Base-by-base conservation (phyloP, 1,139 yeast genomes). In the Kodamaea alishanica region DNA sequence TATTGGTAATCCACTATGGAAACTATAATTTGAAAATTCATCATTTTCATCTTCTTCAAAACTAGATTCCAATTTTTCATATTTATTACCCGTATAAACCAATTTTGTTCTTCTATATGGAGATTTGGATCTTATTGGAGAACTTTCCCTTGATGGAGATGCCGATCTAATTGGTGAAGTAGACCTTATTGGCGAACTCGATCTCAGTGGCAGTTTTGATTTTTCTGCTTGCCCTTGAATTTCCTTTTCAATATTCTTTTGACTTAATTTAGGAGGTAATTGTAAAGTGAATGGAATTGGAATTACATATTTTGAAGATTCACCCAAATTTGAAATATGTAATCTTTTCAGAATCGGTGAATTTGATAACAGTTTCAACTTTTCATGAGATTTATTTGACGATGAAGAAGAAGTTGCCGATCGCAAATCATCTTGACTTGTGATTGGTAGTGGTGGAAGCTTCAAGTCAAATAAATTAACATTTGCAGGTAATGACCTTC, bases 251-350 rank as follows among this genome's bases (percentile, higher is more conserved):
- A 41, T 35, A 51, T 61, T 61, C 29, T 52, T 54, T 3, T 61
- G 60, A 42, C 70, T 64, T 38, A 70, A 56, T 44, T 63, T 67
- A 4, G 77, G 77, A 2, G 77, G 77, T 32, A 71, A 51, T 31
- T 60, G 60, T 32, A 71, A 52, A 4, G 72, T 63, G 48, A 70
- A 68, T 6, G 77, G 77, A 32, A 71, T 65, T 5, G 77, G 76
- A 27, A 70, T 70, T 5, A 63, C 65, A 43, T 70, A 65, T 38
- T 58, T 57, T 33, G 55, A 43, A 11, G 46, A 24, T 6, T 50
- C 56, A 5, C 57, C 48, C 22, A 52, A 42, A 24, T 60, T 54
- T 39, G 57, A 51, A 28, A 71, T 61, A 48, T 70, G 76, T 30
- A 71, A 54, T 33, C 61, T 58, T 33, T 56, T 63, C 5, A 73